Evolutionary conservation across 371 early-diverging fungal genomes (phyloP), one percentile per base, ranked within the genome.

Genomic region (Lichtheimia ramosa): DNA sequence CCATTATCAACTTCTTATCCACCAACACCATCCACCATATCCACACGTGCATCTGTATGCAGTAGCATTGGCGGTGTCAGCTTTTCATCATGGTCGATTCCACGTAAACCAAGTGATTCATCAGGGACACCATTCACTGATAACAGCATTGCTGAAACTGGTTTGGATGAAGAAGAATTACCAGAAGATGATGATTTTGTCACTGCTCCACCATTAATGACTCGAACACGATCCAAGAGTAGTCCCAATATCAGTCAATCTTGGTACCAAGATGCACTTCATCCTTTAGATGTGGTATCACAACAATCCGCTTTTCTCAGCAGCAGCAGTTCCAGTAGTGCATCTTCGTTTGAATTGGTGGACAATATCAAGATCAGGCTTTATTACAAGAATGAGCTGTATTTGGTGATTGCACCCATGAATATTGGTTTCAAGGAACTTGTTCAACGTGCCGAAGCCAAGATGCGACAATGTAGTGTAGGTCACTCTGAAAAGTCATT

Each of bases 381-480:
- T 46, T 91, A 96, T 69, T 95, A 88, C 66, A 81, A 85, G 42
- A 85, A 88, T 62, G 94, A 92, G 56, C 79, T 93, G 5, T 96
- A 93, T 68, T 82, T 92, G 16, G 87, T 97, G 16, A 87, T 93
- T 12, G 92, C 94, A 3, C 91, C 95, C 21, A 61, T 76, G 43
- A 79, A 84, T 20, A 89, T 92, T 53, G 75, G 84, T 15, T 93
- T 83, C 71, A 71, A 66, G n/a, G 94, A 92, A 24, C 75, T 97
- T 23, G 63, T 83, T 5, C 79, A 79, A 46, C 81, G 89, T n/a
- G 89, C 97, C 21, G 94, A 95, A 66, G 77, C 87, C 51, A 96
- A 96, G 74, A 84, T 96, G 57, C 79, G 88, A 27, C 40, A 27
- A 41, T 34, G 34, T 10, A 34, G 34, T 8, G 34, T 34, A 2